A percentile compares a stretch with the other conserved stretches of the same genome.
phyloP scores from a whole-genome alignment of 768 basidiomycete species.

The Collybia mongolica region DNA sequence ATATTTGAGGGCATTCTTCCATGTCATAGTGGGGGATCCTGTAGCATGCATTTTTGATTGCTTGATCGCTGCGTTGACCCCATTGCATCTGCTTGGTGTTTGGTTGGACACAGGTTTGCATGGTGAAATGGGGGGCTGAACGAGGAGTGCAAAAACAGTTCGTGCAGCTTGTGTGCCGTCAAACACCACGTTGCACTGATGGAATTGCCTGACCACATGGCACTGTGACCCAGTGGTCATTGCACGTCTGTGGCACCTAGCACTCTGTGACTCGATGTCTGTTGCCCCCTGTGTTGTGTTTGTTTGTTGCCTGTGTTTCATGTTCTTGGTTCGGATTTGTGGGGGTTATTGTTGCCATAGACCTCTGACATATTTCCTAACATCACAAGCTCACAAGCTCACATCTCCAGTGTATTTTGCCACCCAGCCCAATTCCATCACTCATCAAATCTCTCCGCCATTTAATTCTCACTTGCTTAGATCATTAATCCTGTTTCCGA shows the following conservation, averaged over 20 bases:
- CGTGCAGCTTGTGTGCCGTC: constrained; percentile 31
- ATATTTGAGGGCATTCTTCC: constrained; percentile 82
- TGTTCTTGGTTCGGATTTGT: constrained; percentile 22
- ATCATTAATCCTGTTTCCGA: too few species aligned
- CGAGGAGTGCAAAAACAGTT: constrained; percentile 84
- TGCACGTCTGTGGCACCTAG: constrained; percentile 53
- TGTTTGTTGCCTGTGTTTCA: constrained; percentile 34
- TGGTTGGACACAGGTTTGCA: constrained; percentile 86
- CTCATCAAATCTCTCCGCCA: too few species aligned
- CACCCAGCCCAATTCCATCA: too few species aligned
- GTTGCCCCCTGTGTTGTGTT: constrained; percentile 68
- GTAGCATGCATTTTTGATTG: constrained; percentile 86
- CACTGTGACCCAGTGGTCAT: constrained; percentile 72
- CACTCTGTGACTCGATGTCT: constrained; percentile 59
- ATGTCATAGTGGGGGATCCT: constrained; percentile 61
- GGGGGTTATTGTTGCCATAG: constrained; percentile 34
- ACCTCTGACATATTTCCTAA: too few species aligned
- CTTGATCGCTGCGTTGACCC: constrained; percentile 85
- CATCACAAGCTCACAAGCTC: too few species aligned
- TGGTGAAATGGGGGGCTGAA: constrained; percentile 98
- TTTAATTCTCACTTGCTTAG: too few species aligned
- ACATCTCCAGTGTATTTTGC: too few species aligned
- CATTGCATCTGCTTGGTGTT: constrained; percentile 63
- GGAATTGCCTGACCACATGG: constrained; percentile 52
- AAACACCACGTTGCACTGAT: constrained; percentile 34